phyloP scores from a whole-genome alignment of 176 grass and related monocot genomes.

The Oryza nivara region DNA sequence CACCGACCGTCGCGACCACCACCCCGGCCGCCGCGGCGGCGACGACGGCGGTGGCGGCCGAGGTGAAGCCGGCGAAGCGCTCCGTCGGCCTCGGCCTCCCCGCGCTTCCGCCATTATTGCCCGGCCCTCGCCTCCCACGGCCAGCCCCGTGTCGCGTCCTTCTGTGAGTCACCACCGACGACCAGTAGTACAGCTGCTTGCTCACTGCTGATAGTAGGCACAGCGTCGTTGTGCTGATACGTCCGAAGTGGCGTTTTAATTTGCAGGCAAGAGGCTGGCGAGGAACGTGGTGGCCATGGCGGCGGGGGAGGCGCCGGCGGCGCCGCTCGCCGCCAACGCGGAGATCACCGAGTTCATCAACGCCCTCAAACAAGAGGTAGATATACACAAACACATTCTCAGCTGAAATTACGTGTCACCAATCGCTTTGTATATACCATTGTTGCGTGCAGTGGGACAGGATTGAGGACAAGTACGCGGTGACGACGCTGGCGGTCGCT shows the following conservation, averaged over 20 bases:
- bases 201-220: too few species aligned
- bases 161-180: constrained; percentile 37
- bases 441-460: constrained; percentile 69
- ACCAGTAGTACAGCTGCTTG: too few species aligned
- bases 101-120: constrained; percentile 46
- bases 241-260: too few species aligned
- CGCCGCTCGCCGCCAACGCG: constrained; percentile 41
- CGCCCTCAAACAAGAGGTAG: constrained; percentile 74
- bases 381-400: not conserved
- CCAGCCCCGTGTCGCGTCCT: constrained; percentile 54
- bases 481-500: constrained; percentile 60
- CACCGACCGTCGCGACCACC: constrained; percentile 51
- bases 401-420: not conserved
- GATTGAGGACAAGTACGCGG: constrained; percentile 86
- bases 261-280: constrained; percentile 46
- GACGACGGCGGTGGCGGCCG: not conserved
- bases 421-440: too few species aligned
- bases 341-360: constrained; percentile 69
- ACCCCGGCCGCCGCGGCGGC: not conserved
- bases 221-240: too few species aligned
- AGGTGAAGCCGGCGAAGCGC: constrained; percentile 18
- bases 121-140: constrained; percentile 54
- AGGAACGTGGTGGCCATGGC: constrained; percentile 81
- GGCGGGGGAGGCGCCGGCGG: constrained; percentile 54
- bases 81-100: constrained; percentile 57